A percentile compares a stretch with the other conserved stretches of the same genome.
Evolutionary conservation across 805 yeast genomes (phyloP).

Genomic region (Vanderwaltozyma yarrowii): DNA sequence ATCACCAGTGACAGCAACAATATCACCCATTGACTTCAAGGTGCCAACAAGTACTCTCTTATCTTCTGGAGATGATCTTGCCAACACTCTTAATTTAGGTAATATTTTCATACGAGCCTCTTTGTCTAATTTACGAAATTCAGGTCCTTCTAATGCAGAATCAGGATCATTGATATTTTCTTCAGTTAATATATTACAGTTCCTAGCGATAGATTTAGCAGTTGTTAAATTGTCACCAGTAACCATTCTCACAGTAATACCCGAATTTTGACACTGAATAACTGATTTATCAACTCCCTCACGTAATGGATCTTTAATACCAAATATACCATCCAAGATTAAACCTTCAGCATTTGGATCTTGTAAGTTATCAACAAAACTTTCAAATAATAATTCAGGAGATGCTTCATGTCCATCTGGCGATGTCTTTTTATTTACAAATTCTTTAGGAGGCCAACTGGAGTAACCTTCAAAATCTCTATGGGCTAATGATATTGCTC

Average conservation of each 20-base stretch:
- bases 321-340: constrained; percentile 65
- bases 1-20: constrained; percentile 99
- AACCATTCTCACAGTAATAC: constrained; percentile 94
- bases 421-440: constrained; percentile 27
- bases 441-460: constrained; percentile 61
- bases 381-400: constrained; percentile 33
- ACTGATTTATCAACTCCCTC: constrained; percentile 88
- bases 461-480: constrained; percentile 42
- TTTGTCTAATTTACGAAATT: constrained; percentile 56
- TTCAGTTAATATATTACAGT: constrained; percentile 59
- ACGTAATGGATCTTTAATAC: constrained; percentile 91
- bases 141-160: constrained; percentile 88
- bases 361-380: constrained; percentile 12
- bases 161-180: constrained; percentile 43
- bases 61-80: constrained; percentile 94
- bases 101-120: constrained; percentile 47
- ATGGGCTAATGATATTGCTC: constrained; percentile 87
- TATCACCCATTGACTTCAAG: constrained; percentile 71
- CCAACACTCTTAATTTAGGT: constrained; percentile 76
- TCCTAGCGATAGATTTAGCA: constrained; percentile 81
- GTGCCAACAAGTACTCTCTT: constrained; percentile 79
- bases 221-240: constrained; percentile 93
- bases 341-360: constrained; percentile 26
- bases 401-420: constrained; percentile 30
- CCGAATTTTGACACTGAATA: constrained; percentile 74